Evolutionary conservation across 2,329 filamentous ascomycete genomes (phyloP).

Genomic region (Orbilia ellipsospora): DNA sequence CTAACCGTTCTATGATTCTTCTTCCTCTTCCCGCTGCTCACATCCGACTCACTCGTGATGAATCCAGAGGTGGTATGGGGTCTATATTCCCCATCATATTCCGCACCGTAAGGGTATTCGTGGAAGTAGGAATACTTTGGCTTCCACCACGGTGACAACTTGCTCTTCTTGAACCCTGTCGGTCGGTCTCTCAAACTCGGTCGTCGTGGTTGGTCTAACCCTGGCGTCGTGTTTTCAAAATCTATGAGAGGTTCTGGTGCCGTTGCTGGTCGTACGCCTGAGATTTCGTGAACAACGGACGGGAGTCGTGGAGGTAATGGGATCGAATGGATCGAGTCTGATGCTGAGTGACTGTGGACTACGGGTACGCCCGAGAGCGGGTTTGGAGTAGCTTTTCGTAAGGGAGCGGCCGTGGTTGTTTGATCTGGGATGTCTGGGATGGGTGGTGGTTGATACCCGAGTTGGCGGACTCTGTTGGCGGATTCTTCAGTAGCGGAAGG

Average conservation of each 20-base stretch:
- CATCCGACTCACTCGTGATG: conserved; percentile 1
- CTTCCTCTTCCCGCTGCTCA: conserved; percentile 6
- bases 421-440: conserved; percentile 11
- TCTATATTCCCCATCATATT: conserved; percentile 21
- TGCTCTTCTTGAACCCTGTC: conserved; percentile 47
- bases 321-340: conserved; percentile 37
- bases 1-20: conserved; percentile 34
- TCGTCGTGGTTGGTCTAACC: conserved; percentile 16
- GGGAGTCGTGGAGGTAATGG: conserved; percentile 29
- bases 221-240: conserved; percentile 38
- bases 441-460: conserved; percentile 30
- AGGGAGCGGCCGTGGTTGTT: conserved; percentile 6
- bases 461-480: conserved; percentile 9
- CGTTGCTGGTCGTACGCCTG: conserved; percentile 22
- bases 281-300: conserved; percentile 38
- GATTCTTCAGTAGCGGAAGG: conserved; percentile 32
- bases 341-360: conserved; percentile 34
- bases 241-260: conserved; percentile 45
- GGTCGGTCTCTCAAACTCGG: conserved; percentile 40
- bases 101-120: conserved; percentile 23
- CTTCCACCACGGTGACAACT: conserved; percentile 47
- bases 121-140: conserved; percentile 39
- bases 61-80: conserved; percentile 31
- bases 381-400: conserved; percentile 35
- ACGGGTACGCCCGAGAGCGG: conserved; percentile 36